Base-by-base conservation (phyloP, 441 rosid species). In the Daphne laureola region DNA sequence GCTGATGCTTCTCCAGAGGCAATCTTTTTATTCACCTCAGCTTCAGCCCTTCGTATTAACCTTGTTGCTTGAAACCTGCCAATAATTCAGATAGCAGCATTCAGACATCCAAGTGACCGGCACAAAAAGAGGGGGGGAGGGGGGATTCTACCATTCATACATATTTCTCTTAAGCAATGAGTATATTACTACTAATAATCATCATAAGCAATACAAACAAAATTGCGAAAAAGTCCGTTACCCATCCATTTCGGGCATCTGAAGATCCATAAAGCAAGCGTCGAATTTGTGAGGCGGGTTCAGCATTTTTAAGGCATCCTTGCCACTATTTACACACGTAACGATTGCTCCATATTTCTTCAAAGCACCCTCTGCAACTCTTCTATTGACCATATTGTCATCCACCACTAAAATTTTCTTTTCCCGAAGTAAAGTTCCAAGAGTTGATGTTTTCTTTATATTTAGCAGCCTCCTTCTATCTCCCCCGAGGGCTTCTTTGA, bases 221-320 rank as follows among this genome's bases (percentile, higher is more conserved):
- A 31, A 4, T 31, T 31, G 46, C 25, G 26, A 16, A 45, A 43
- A 49, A 15, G 36, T 41, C 59, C 23, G 55, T 64, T 81, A 93
- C 97, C 97, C 98, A 31, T 93, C 96, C 86, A 89, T 83, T 74
- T 83, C 98, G 14, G 98, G 98, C 98, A 92, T 92, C 61, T 89
- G 94, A 69, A 86, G 78, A 70, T 92, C 98, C 97, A 92, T 92
- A 73, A 92, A 86, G 76, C 98, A 92, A 47, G 94, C 96, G 61
- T 87, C 82, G 18, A 92, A 92, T 35, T 61, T 62, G 64, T 92
- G 98, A 43, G 97, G 96, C 13, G 89, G 97, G 55, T 70, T 73
- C 54, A 93, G 96, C 79, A 69, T 70, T 58, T 61, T 67, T 43
- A 92, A 46, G 35, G 97, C 88, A 67, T 75, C 76, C 56, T 61